phyloP scores from a whole-genome alignment of 352 stramenopile species.

The Phytopythium oedochilum region DNA sequence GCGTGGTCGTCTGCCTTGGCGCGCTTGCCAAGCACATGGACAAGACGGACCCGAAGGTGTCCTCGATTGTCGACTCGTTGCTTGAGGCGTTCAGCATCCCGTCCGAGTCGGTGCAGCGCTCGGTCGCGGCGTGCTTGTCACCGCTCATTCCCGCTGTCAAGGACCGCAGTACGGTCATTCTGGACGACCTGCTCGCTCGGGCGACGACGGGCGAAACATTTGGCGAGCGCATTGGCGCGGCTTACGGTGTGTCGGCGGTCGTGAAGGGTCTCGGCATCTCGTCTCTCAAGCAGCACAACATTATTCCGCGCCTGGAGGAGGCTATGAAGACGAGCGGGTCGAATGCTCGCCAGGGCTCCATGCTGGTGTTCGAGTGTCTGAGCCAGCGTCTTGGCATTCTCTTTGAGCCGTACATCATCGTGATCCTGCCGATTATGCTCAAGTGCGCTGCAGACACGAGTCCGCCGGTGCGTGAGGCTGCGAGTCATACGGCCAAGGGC shows the following conservation, averaged over 20 bases:
- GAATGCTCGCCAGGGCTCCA: slow-evolving; percentile 88
- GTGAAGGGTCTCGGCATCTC: slow-evolving; percentile 99
- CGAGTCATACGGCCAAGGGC: slow-evolving; percentile 90
- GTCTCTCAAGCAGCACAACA: slow-evolving; percentile 95
- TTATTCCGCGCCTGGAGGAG: slow-evolving; percentile 92
- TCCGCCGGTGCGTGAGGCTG: slow-evolving; percentile 95
- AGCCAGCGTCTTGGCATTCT: slow-evolving; percentile 95
- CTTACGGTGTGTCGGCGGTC: slow-evolving; percentile 97
- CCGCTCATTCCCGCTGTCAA: slow-evolving; percentile 85
- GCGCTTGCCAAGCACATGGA: slow-evolving; percentile 89
- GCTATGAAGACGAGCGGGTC: slow-evolving; percentile 70
- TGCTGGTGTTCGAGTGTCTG: slow-evolving; percentile 98
- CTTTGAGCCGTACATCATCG: slow-evolving; percentile 98
- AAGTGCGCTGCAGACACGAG: slow-evolving; percentile 97
- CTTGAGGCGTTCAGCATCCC: slow-evolving; percentile 89
- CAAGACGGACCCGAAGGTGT: slow-evolving; percentile 85
- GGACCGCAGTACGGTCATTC: slow-evolving; percentile 62
- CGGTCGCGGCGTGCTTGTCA: slow-evolving; percentile 87
- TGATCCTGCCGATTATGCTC: slow-evolving; percentile 98
- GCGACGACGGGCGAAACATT: slow-evolving; percentile 79
- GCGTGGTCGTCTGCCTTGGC: slow-evolving; percentile 88
- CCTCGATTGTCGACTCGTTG: slow-evolving; percentile 83
- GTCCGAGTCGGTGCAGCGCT: slow-evolving; percentile 91
- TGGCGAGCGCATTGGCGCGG: slow-evolving; percentile 90
- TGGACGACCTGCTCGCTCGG: slow-evolving; percentile 69